Base-by-base conservation (phyloP, 1,139 yeast species). In the Hanseniaspora sp. region DNA sequence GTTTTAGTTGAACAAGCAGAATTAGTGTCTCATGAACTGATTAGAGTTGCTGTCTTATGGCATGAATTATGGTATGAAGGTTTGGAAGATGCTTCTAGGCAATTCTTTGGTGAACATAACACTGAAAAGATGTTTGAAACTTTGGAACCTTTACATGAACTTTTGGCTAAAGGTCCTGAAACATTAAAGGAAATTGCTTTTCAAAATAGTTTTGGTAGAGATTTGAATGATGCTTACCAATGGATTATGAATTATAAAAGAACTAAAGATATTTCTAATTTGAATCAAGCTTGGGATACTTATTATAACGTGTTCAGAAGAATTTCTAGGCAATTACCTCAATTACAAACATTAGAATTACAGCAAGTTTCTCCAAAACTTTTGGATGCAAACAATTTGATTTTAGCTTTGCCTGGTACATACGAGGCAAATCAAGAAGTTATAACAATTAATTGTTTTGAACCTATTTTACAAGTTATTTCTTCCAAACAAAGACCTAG, bases 61-160 rank as follows among this genome's bases (percentile, higher is more conserved):
- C 95, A 88, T 63, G 99, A 94, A 64, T 85, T 85, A 66, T 94
- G 99, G 98, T 90, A 90, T 63, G 98, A 90, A 69, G 97, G 95
- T 1, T 73, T 94, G 42, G 99, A 94, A 66, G 96, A 92, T 71
- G 98, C 98, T 0, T 88, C 96, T 4, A 75, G 96, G 57, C 77
- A 86, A 55, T 94, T 85, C 71, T 92, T 88, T 68, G 96, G 95
- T 39, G 98, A 94, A 59, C 94, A 87, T 62, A 87, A 92, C 64
- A 85, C 94, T 9, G 96, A 88, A 56, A 88, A 87, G 66, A 94
- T 92, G 97, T 85, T 85, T 69, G 83, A 86, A 33, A 90, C 90
- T 1, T 70, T 94, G 54, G 95, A 87, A 59, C 97, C 97, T 1
- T 71, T 94, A 56, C 96, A 92, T 67, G 79, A 79, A 62, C 77